Evolutionary conservation across 1,284 basidiomycete genomes (phyloP).

Genomic region (Moesziomyces sp.): DNA sequence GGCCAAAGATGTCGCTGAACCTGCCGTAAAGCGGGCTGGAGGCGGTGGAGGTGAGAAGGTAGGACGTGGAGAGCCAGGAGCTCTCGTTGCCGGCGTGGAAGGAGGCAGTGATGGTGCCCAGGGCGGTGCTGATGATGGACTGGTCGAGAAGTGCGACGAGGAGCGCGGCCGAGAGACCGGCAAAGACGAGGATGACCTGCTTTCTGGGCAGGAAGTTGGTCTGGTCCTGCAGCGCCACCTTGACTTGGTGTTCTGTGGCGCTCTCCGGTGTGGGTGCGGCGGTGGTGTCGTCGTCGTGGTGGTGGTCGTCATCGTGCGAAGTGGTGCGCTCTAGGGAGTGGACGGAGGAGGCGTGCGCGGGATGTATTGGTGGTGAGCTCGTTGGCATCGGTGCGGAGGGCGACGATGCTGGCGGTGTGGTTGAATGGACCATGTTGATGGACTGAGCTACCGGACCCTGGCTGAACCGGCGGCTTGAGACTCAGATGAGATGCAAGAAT

Average conservation of each 20-base stretch:
- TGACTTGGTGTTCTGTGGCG: conserved; percentile 19
- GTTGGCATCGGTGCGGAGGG: too few relatives aligned
- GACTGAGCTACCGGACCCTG: too few relatives aligned
- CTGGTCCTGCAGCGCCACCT: conserved; percentile 75
- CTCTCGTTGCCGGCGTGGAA: conserved; percentile 67
- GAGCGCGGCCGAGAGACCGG: conserved; percentile 71
- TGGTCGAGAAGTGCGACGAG: conserved; percentile 66
- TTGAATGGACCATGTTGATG: too few relatives aligned
- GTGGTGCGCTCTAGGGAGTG: not conserved
- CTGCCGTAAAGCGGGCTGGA: conserved; percentile 65
- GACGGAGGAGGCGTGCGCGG: too few relatives aligned
- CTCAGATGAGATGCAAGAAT: too few relatives aligned
- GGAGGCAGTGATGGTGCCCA: conserved; percentile 62
- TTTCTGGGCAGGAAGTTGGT: conserved; percentile 79
- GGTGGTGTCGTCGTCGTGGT: conserved; percentile 24
- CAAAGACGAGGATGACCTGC: conserved; percentile 76
- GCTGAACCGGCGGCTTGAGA: too few relatives aligned
- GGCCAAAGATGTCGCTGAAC: conserved; percentile 77
- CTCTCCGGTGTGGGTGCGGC: conserved; percentile 31
- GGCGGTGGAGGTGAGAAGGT: conserved; percentile 68
- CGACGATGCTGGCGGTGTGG: too few relatives aligned
- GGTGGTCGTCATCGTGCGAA: conserved; percentile 7
- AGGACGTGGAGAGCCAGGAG: conserved; percentile 69
- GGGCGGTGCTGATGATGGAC: conserved; percentile 67
- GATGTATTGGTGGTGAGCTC: too few relatives aligned